phyloP scores from a whole-genome alignment of 31 red algal species.

The Asparagopsis taxiformis region DNA sequence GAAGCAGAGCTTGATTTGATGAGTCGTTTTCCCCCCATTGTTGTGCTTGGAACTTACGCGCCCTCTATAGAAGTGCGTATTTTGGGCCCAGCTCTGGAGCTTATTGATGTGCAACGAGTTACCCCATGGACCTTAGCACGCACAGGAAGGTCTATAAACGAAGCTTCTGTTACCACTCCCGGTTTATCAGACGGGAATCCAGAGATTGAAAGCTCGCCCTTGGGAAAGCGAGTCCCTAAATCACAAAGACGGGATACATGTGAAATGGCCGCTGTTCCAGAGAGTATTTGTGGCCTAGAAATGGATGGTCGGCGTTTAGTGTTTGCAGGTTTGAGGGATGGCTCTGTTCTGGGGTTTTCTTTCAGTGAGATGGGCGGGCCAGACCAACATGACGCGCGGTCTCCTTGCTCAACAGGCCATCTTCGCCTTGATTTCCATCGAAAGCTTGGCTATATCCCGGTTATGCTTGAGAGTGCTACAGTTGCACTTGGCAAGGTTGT shows the following conservation, averaged over 20 bases:
- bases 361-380: conserved; percentile 17
- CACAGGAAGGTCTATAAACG: too few species aligned
- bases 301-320: conserved; percentile 28
- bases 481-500: conserved; percentile 38
- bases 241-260: not conserved
- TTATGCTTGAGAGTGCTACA: conserved; percentile 34
- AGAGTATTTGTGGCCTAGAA: conserved; percentile 59
- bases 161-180: too few species aligned
- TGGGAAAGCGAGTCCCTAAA: not conserved
- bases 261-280: conserved; percentile 61
- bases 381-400: conserved; percentile 12
- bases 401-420: too few species aligned
- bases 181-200: too few species aligned
- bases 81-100: conserved; percentile 41
- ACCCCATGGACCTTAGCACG: conserved; percentile 57
- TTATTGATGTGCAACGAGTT: conserved; percentile 15
- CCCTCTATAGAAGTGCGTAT: conserved; percentile 61
- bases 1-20: conserved; percentile 19
- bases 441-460: conserved; percentile 58
- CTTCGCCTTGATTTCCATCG: conserved; percentile 61
- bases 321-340: conserved; percentile 62
- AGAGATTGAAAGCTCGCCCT: too few species aligned
- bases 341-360: conserved; percentile 32
- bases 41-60: conserved; percentile 57
- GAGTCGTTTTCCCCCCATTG: conserved; percentile 32